A percentile compares a stretch with the other conserved stretches of the same genome.
Evolutionary conservation across 768 basidiomycete genomes (phyloP).

Genomic region (Russula sp.): DNA sequence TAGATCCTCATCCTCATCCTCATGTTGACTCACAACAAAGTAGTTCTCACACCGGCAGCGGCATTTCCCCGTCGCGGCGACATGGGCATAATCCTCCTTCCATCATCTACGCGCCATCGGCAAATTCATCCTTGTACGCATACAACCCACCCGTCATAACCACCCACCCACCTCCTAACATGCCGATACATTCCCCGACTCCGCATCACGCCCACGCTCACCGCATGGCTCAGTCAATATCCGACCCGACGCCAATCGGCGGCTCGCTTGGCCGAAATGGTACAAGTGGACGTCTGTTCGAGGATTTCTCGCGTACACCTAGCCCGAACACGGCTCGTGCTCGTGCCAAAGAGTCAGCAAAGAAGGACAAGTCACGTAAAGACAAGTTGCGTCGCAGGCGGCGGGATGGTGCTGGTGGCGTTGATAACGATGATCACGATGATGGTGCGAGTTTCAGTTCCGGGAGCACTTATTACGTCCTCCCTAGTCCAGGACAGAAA

Average conservation of each 20-base stretch:
- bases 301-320: constrained; percentile 28
- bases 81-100: constrained; percentile 19
- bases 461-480: constrained; percentile 71
- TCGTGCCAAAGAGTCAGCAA: constrained; percentile 11
- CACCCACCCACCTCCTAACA: constrained; percentile 1
- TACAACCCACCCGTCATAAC: constrained; percentile 29
- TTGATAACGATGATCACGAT: constrained; percentile 36
- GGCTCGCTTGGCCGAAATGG: constrained; percentile 18
- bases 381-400: constrained; percentile 9
- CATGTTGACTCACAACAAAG: constrained; percentile 10
- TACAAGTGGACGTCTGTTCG: constrained; percentile 23
- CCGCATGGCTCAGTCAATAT: constrained; percentile 26
- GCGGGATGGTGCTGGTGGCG: neutral
- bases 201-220: constrained; percentile 13
- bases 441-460: constrained; percentile 51
- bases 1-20: neutral
- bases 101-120: constrained; percentile 27
- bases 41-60: constrained; percentile 5
- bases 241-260: constrained; percentile 28
- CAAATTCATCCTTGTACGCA: constrained; percentile 22
- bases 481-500: constrained; percentile 69
- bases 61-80: constrained; percentile 11
- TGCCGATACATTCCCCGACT: constrained; percentile 3
- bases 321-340: constrained; percentile 17
- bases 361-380: constrained; percentile 16